Conservation (phyloP, 495 filamentous ascomycete genomes). For the Rusavskia elegans region DNA sequence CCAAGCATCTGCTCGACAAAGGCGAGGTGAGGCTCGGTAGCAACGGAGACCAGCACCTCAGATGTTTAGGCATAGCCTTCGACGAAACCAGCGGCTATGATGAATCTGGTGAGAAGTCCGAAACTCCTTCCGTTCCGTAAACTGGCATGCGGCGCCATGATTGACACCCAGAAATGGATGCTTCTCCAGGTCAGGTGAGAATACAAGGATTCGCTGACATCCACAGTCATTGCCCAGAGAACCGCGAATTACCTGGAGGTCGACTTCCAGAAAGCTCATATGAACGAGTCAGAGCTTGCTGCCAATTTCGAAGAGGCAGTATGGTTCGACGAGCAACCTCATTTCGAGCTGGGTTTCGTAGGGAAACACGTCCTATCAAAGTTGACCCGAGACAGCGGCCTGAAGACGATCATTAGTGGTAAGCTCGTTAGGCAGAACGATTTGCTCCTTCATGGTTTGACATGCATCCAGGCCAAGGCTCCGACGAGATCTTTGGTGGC, state of each 20-base stretch:
- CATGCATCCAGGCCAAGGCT: slow-evolving; percentile 25
- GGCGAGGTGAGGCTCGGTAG: slow-evolving; percentile 20
- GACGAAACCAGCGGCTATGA: slow-evolving; percentile 26
- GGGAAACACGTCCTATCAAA: slow-evolving; percentile 30
- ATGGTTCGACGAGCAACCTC: slow-evolving; percentile 31
- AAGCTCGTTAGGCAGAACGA: neutral
- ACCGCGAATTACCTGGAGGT: slow-evolving; percentile 35
- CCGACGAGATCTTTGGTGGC: slow-evolving; percentile 37
- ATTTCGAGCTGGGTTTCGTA: slow-evolving; percentile 29
- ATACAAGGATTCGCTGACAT: neutral
- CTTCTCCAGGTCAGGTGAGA: no score
- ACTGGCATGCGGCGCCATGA: no score
- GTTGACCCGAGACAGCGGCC: slow-evolving; percentile 22
- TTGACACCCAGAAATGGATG: no score
- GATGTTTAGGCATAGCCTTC: slow-evolving; percentile 17
- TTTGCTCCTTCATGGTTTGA: neutral
- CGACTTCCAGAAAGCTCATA: slow-evolving; percentile 23
- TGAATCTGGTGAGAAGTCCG: slow-evolving; percentile 23
- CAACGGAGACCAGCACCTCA: slow-evolving; percentile 20
- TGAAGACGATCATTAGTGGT: slow-evolving; percentile 33
- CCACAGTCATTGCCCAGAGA: slow-evolving; percentile 28
- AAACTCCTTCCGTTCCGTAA: neutral
- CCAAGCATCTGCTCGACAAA: slow-evolving; percentile 27
- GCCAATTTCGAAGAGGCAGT: slow-evolving; percentile 30
- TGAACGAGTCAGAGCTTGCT: slow-evolving; percentile 30